Evolutionary conservation across 371 early-diverging fungal genomes (phyloP).

Genomic region (Phascolomyces articulosus): DNA sequence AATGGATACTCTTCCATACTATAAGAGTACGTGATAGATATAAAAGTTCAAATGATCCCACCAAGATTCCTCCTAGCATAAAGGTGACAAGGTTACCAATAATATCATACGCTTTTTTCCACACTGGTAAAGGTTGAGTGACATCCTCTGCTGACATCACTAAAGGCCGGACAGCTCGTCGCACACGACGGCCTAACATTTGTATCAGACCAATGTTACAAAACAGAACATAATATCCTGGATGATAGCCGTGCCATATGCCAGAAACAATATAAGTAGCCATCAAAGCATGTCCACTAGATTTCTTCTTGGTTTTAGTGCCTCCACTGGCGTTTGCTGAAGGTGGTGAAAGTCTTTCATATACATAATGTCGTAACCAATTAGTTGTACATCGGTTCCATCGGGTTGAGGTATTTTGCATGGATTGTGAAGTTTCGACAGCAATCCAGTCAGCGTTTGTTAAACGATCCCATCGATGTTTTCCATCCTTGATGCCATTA

Average conservation of each 20-base stretch:
- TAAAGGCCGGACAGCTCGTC: constrained; percentile 74
- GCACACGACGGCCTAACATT: constrained; percentile 43
- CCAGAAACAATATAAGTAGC: constrained; percentile 84
- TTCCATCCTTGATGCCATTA: constrained; percentile 57
- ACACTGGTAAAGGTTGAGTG: constrained; percentile 23
- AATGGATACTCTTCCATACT: constrained; percentile 64
- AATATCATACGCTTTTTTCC: constrained; percentile 63
- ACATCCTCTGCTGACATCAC: constrained; percentile 46
- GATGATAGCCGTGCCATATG: constrained; percentile 95
- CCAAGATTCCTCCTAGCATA: constrained; percentile 67
- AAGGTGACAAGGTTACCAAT: constrained; percentile 69
- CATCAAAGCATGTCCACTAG: constrained; percentile 56
- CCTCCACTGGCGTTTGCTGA: constrained; percentile 7
- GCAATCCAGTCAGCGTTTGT: constrained; percentile 73
- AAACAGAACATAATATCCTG: constrained; percentile 74
- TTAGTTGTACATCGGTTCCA: constrained; percentile 91
- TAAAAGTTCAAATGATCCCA: constrained; percentile 75
- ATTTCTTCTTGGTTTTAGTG: constrained; percentile 23
- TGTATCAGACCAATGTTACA: constrained; percentile 27
- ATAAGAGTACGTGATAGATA: constrained; percentile 52
- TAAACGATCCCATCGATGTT: constrained; percentile 59
- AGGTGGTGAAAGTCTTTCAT: constrained; percentile 64
- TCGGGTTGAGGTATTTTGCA: constrained; percentile 68
- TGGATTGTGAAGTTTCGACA: constrained; percentile 77
- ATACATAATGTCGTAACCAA: constrained; percentile 88